Percentiles rank a stretch among this genome's conserved stretches.
phyloP scores from a whole-genome alignment of 208 protist genomes.

The Leishmania tarentolae region DNA sequence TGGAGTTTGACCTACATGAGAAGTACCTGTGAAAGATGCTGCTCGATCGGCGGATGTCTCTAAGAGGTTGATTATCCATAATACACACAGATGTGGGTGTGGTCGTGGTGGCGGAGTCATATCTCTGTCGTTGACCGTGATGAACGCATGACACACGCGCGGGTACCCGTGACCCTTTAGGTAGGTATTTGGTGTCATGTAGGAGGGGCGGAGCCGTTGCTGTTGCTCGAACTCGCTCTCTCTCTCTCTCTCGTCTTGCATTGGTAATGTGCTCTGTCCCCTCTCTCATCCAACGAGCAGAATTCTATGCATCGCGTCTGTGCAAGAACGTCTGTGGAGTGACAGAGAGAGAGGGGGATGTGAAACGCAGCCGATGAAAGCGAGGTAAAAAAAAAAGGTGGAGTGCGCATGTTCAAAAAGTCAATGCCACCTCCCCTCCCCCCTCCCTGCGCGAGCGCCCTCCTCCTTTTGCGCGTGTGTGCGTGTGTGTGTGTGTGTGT shows the following conservation, averaged over 20 bases:
- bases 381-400: background rate
- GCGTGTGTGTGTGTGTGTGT: background rate
- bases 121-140: background rate
- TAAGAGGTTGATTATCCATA: background rate
- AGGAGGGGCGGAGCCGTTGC: background rate
- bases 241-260: background rate
- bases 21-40: constrained; percentile 25
- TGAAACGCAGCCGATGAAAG: background rate
- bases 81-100: background rate
- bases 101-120: constrained; percentile 1
- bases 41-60: background rate
- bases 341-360: too few species aligned
- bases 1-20: constrained; percentile 38
- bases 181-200: background rate
- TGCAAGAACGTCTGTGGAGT: background rate
- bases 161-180: background rate
- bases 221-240: background rate
- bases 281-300: background rate
- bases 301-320: background rate
- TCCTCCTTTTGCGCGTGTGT: background rate
- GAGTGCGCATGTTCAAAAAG: background rate
- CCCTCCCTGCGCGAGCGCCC: background rate
- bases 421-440: background rate
- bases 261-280: background rate
- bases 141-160: background rate